A percentile compares a stretch with the other conserved stretches of the same genome.
Evolutionary conservation across 495 filamentous ascomycete species (phyloP).

Genomic region (Xylaria acuta): DNA sequence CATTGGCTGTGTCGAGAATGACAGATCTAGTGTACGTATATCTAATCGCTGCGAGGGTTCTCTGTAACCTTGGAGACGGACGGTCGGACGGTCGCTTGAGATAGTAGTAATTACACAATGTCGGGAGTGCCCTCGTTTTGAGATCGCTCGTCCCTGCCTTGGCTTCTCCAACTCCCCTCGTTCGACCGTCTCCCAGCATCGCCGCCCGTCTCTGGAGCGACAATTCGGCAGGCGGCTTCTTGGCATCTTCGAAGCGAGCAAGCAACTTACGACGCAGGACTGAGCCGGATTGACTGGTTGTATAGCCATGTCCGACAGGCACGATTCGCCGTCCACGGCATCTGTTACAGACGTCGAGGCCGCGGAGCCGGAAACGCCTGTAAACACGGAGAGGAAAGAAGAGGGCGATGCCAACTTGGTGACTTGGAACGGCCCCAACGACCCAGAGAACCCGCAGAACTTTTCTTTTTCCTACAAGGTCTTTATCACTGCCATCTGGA

Average conservation of each 20-base stretch:
- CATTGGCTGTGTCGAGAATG: slow-evolving; percentile 1
- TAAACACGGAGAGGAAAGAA: slow-evolving; percentile 16
- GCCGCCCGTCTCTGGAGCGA: not conserved
- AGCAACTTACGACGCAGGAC: not conserved
- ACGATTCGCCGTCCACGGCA: not conserved
- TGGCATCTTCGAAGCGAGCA: not conserved
- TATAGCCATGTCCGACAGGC: not conserved
- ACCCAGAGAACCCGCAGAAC: slow-evolving; percentile 65
- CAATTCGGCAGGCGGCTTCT: not conserved
- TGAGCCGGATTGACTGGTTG: not conserved
- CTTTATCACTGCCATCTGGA: slow-evolving; percentile 63
- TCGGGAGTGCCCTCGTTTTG: not conserved
- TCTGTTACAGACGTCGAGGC: slow-evolving; percentile 14
- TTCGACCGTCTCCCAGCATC: not conserved
- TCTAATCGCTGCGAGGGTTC: not conserved
- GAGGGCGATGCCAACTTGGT: slow-evolving; percentile 25
- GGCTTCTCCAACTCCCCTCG: not conserved
- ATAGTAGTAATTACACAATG: slow-evolving; percentile 6
- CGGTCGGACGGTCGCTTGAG: not conserved
- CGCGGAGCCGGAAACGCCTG: not conserved
- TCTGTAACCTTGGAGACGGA: not conserved
- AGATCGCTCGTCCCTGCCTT: not conserved
- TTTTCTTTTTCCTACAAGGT: slow-evolving; percentile 58
- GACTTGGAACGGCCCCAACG: slow-evolving; percentile 44
- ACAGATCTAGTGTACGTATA: too few species aligned